Conservation (phyloP, 306 rosid species). For the Inga oerstediana region DNA sequence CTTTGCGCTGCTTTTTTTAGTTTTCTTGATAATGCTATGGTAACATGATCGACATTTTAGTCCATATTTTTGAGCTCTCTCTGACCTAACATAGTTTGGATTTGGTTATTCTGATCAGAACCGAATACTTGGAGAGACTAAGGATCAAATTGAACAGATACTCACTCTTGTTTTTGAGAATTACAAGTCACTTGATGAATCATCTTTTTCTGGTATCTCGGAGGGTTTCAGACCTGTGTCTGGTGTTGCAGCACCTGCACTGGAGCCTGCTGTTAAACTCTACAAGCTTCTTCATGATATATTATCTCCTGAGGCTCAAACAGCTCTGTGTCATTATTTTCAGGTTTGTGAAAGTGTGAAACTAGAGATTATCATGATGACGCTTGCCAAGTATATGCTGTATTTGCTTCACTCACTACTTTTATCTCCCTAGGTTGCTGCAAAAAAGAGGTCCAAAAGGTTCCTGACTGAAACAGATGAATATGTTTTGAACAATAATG, state of each 20-base stretch:
- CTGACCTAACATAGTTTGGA: conserved; percentile 36
- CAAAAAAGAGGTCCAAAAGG: conserved; percentile 86
- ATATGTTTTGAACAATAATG: conserved; percentile 66
- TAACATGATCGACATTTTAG: background rate
- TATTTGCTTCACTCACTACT: conserved; percentile 36
- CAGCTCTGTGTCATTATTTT: conserved; percentile 86
- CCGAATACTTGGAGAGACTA: conserved; percentile 93
- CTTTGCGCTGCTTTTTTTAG: background rate
- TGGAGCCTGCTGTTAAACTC: conserved; percentile 92
- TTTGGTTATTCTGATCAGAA: conserved; percentile 55
- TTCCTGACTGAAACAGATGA: conserved; percentile 92
- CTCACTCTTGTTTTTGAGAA: conserved; percentile 81
- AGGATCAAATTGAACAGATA: conserved; percentile 86
- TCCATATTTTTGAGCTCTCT: conserved; percentile 26
- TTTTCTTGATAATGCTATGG: background rate
- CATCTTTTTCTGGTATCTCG: conserved; percentile 70
- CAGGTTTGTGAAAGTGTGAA: conserved; percentile 68
- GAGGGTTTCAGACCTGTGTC: conserved; percentile 79
- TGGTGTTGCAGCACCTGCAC: conserved; percentile 81
- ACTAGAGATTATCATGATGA: conserved; percentile 26
- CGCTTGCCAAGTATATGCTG: conserved; percentile 26
- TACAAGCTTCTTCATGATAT: conserved; percentile 91
- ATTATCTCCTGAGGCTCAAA: conserved; percentile 95
- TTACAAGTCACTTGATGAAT: conserved; percentile 91
- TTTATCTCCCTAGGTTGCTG: conserved; percentile 72